Percentiles rank a stretch among this genome's conserved stretches.
phyloP scores from a whole-genome alignment of 257 asterid species.

The Solanum rostratum region DNA sequence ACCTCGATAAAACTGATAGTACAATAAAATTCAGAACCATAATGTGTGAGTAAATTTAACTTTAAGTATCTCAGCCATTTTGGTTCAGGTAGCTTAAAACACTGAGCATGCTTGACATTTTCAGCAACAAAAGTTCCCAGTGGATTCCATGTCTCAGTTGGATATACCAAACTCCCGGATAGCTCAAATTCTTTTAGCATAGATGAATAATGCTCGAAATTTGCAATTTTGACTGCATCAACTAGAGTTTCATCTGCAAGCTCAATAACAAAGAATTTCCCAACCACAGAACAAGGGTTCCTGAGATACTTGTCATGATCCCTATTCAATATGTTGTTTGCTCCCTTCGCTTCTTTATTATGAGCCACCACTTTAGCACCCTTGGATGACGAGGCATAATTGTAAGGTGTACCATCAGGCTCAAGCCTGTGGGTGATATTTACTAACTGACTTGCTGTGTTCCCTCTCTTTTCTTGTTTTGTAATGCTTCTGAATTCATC shows the following conservation, averaged over 20 bases:
- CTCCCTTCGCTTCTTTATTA: conserved; percentile 88
- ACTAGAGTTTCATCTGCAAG: conserved; percentile 82
- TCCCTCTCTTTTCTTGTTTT: conserved; percentile 31
- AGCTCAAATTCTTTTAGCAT: conserved; percentile 77
- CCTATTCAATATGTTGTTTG: conserved; percentile 65
- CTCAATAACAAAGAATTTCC: conserved; percentile 64
- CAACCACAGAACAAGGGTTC: conserved; percentile 75
- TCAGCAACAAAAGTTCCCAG: conserved; percentile 75
- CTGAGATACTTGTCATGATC: conserved; percentile 87
- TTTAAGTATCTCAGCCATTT: conserved; percentile 86
- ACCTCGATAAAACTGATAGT: conserved; percentile 84
- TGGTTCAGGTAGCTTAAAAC: conserved; percentile 77
- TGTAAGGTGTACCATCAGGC: conserved; percentile 80
- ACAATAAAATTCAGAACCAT: conserved; percentile 93
- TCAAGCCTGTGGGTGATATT: conserved; percentile 81
- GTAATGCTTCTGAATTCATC: conserved; percentile 70
- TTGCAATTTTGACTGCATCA: conserved; percentile 82
- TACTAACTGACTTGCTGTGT: conserved; percentile 33
- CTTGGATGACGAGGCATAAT: conserved; percentile 82
- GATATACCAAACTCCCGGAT: conserved; percentile 65
- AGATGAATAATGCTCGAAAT: conserved; percentile 86
- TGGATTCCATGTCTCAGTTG: conserved; percentile 60
- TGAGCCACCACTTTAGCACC: conserved; percentile 89
- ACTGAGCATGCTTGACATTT: conserved; percentile 76
- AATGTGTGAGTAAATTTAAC: conserved; percentile 64